Base-by-base conservation (phyloP, 108 stramenopile genomes). In the Pseudonitzschia delicatissima region DNA sequence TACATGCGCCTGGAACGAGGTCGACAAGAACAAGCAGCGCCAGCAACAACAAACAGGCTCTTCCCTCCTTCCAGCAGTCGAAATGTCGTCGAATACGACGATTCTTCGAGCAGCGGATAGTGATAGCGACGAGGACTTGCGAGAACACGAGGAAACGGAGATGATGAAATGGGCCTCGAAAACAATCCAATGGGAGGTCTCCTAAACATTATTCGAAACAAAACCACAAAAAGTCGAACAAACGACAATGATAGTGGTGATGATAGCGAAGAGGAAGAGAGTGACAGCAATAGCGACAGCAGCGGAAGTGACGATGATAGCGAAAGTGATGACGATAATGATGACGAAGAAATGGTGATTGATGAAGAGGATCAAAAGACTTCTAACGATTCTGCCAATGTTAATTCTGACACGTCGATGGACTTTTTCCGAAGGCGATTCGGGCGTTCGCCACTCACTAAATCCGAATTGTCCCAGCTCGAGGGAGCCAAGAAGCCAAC, bases 341-440 rank as follows among this genome's bases (percentile, higher is more conserved):
- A 58, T 39, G 68, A 63, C 21, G 63, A 64, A 48, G 73, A 59
- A 42, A 33, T 31, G 25, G 47, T 49, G n/a, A 63, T 67, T 58
- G 66, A 66, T 52, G 67, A 18, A 13, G 32, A 40, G 8, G 47
- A 31, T 32, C 1, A 64, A 32, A 63, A 36, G 52, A 64, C 33
- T 32, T 34, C 33, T 55, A 68, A 25, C 21, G 50, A 70, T 36
- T 11, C 15, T 18, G 49, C 32, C 48, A 37, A 63, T 13, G 36
- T 36, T 37, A 27, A 21, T 53, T 53, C 52, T 18, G 23, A 69
- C 9, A 11, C 27, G 18, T 12, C n/a, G 2, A 23, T 57, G 34
- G 57, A 48, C 55, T 11, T 55, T 26, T 72, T 60, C 28, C 60
- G 68, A 45, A 67, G 74, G 57, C 75, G 67, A 12, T 87, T 78